Evolutionary conservation across 805 yeast species (phyloP), one percentile per base, ranked within the genome.

Genomic region (Metschnikowia drakensbergensis): DNA sequence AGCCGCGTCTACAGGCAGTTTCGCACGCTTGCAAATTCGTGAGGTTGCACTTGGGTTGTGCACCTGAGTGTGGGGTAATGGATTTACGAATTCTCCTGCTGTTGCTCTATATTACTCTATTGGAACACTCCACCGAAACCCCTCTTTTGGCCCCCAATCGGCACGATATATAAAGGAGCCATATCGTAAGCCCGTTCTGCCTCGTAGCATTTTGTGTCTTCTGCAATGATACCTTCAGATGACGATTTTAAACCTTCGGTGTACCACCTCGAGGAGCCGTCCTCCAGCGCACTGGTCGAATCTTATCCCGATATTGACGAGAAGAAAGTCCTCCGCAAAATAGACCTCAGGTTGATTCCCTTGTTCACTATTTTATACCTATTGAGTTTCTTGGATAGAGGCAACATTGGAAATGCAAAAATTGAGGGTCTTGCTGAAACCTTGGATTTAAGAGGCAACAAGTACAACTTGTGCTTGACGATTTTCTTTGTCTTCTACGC

Each of bases 351-450:
- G 51, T 82, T 87, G 35, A 83, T 86, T 28, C 89, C 91, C 4
- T 82, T 89, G n/a, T 84, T 88, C 54, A 81, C 89, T 59, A 59
- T 86, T 28, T 71, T 88, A 39, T 88, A 88, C 60, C 80, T 88
- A 64, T 74, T 87, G 52, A 84, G 92, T 1, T 88, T 87, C 60
- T 68, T 88, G 59, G 95, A 88, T 63, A 75, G 95, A 64, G 91
- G 87, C 50, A 88, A 88, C 63, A 85, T 88, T 52, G 81, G 91
- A 29, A 87, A 88, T 65, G 95, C 96, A 6, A 81, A 81, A 51
- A 77, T 84, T 47, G 86, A 86, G 60, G 89, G 89, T 9, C 71
- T 88, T 71, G 73, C 74, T 22, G 65, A 58, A 1, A 86, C 82
- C 49, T 64, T 88, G 32, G 58, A 72, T 17, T 69, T 88, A 37